phyloP scores from a whole-genome alignment of 164 flowering plant genomes.

The Santalum album region DNA sequence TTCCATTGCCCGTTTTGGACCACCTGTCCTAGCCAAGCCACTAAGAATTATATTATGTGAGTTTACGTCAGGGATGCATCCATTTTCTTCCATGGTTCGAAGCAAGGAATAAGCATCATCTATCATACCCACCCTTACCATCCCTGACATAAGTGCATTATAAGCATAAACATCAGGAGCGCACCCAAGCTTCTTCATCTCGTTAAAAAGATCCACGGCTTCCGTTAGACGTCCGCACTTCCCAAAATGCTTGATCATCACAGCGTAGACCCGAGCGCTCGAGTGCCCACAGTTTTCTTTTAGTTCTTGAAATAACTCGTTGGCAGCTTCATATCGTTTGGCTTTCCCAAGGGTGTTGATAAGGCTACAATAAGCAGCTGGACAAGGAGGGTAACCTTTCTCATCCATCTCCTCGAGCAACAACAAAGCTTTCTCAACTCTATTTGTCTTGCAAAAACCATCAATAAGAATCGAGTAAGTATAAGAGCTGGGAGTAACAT shows the following conservation, averaged over 20 bases:
- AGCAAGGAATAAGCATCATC: slow-evolving; percentile 78
- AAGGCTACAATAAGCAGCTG: slow-evolving; percentile 92
- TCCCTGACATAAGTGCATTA: slow-evolving; percentile 92
- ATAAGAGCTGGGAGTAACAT: slow-evolving; percentile 60
- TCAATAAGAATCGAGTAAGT: slow-evolving; percentile 92
- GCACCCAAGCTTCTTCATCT: slow-evolving; percentile 75
- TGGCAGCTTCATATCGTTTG: slow-evolving; percentile 82
- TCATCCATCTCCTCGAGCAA: slow-evolving; percentile 98
- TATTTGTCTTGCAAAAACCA: slow-evolving; percentile 83
- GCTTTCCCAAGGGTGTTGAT: slow-evolving; percentile 81
- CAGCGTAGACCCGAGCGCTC: slow-evolving; percentile 84
- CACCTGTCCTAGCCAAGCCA: slow-evolving; percentile 74
- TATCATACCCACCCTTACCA: slow-evolving; percentile 83
- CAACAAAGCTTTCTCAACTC: slow-evolving; percentile 75
- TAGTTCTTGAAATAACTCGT: slow-evolving; percentile 81
- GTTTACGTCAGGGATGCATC: slow-evolving; percentile 69
- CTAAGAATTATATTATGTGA: slow-evolving; percentile 83
- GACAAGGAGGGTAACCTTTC: slow-evolving; percentile 87
- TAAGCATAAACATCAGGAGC: slow-evolving; percentile 79
- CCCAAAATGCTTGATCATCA: slow-evolving; percentile 92
- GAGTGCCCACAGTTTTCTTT: slow-evolving; percentile 81
- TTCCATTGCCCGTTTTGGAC: slow-evolving; percentile 66
- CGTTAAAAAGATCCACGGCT: slow-evolving; percentile 79
- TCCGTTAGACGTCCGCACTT: slow-evolving; percentile 70
- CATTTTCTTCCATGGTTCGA: slow-evolving; percentile 70